A percentile compares a stretch with the other conserved stretches of the same genome.
Conservation (phyloP, 2,329 filamentous ascomycete genomes). For the Fusarium xylarioides region DNA sequence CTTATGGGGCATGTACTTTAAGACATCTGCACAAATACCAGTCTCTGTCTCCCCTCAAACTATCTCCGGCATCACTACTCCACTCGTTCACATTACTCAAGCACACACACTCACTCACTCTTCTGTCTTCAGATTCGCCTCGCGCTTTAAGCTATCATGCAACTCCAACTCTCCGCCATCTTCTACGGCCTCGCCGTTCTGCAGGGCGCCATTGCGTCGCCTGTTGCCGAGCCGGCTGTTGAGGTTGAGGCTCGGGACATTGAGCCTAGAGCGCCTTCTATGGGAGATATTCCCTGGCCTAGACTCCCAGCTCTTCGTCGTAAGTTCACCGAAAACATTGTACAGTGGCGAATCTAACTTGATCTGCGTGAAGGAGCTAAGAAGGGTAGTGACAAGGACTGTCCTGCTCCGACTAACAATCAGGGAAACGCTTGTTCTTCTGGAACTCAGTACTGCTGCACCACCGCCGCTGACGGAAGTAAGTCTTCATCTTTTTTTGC, state of each 20-base stretch:
- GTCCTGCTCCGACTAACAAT: not conserved
- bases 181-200: not conserved
- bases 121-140: not conserved
- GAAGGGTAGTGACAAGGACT: not conserved
- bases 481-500: not conserved
- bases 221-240: not conserved
- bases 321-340: rapidly evolving
- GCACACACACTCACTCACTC: not conserved
- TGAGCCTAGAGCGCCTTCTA: not conserved
- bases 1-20: not conserved
- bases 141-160: not conserved
- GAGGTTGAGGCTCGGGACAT: not conserved
- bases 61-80: not conserved
- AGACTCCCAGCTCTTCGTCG: not conserved
- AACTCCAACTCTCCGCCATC: not conserved
- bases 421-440: not conserved
- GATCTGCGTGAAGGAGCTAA: not conserved
- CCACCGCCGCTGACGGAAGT: constrained; percentile 23
- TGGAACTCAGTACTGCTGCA: not conserved
- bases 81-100: not conserved
- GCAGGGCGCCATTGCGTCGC: not conserved
- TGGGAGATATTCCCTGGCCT: not conserved
- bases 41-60: not conserved
- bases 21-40: not conserved
- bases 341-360: not conserved